Conservation (phyloP, 2,329 filamentous ascomycete genomes). For the Leptoxyphium fumago region DNA sequence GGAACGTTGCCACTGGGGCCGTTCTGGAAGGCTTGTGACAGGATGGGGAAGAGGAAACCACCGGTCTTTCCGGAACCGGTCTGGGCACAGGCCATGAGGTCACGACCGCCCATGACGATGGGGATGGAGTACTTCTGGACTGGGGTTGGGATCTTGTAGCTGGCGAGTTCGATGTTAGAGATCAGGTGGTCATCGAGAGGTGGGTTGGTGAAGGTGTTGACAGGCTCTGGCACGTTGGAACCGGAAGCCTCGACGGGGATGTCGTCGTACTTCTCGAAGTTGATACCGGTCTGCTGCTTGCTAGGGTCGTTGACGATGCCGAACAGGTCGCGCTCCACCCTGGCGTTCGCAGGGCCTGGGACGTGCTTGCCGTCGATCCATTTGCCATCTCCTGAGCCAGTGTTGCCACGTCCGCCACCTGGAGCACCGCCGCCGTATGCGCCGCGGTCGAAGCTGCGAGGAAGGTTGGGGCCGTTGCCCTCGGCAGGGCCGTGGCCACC, state of each 20-base stretch:
- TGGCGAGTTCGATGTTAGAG: slow-evolving; percentile 81
- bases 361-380: slow-evolving; percentile 97
- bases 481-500: slow-evolving; percentile 24
- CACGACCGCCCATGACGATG: slow-evolving; percentile 94
- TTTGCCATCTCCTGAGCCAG: slow-evolving; percentile 85
- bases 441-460: slow-evolving; percentile 44
- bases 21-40: slow-evolving; percentile 90
- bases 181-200: slow-evolving; percentile 90
- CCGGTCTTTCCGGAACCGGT: slow-evolving; percentile 99
- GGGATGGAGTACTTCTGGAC: slow-evolving; percentile 99
- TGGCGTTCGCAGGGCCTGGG: slow-evolving; percentile 72
- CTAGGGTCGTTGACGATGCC: slow-evolving; percentile 78
- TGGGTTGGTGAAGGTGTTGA: slow-evolving; percentile 81
- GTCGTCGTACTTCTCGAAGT: slow-evolving; percentile 99
- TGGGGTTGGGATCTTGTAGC: slow-evolving; percentile 89
- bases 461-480: slow-evolving; percentile 23
- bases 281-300: slow-evolving; percentile 97
- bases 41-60: slow-evolving; percentile 97
- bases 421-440: slow-evolving; percentile 41
- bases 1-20: slow-evolving; percentile 61
- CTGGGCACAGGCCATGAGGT: slow-evolving; percentile 98
- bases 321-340: slow-evolving; percentile 90
- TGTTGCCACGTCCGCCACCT: slow-evolving; percentile 41
- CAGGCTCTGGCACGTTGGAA: slow-evolving; percentile 80
- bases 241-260: slow-evolving; percentile 97